Evolutionary conservation across 164 flowering plant species (phyloP), one percentile per base, ranked within the genome.

Genomic region (Paratinospora sagittata): DNA sequence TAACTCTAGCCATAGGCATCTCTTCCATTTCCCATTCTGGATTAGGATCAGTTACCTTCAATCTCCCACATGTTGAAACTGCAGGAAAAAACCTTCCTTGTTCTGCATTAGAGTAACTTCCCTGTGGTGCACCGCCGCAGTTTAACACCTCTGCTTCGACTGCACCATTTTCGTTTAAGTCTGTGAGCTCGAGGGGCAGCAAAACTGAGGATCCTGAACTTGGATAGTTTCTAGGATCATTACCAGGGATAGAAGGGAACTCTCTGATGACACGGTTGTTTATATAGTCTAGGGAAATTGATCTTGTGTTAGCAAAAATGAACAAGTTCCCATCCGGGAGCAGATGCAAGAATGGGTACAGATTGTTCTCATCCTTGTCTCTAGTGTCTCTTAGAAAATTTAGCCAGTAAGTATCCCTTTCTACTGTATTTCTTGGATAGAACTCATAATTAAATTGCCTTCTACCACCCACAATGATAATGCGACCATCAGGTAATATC

Each of bases 291-390:
- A 92, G 63, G 19, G 73, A 64, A 24, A 94, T 82, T 0, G 97
- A 81, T 0, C 89, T 82, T 0, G 73, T 75, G 69, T 92, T 90
- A 1, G 97, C 97, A 75, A 94, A 92, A 33, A 92, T 67, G 78
- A 86, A 94, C 10, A 90, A 84, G 52, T 85, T 84, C 1, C 95
- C 95, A 69, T 89, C 89, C 0, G 93, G 92, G 0, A 85, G 55
- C 16, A 94, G 84, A 76, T 88, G 87, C 77, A 94, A 67, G 76
- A 90, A 94, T 0, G 98, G 98, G 47, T 92, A 94, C 55, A 92
- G 89, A 81, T 94, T 94, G 84, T 85, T 84, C 69, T 87, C 90
- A 21, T 67, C 21, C 4, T 61, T 66, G 65, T 87, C 96, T 5
- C 69, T 76, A 0, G 93, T 89, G 23, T 85, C 84, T 21, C 47